These are phyloP conservation scores for Cordyceps cateniannulata DNA, from an alignment of 2,329 filamentous ascomycete genomes.

Conservation along the genomic window DNA sequence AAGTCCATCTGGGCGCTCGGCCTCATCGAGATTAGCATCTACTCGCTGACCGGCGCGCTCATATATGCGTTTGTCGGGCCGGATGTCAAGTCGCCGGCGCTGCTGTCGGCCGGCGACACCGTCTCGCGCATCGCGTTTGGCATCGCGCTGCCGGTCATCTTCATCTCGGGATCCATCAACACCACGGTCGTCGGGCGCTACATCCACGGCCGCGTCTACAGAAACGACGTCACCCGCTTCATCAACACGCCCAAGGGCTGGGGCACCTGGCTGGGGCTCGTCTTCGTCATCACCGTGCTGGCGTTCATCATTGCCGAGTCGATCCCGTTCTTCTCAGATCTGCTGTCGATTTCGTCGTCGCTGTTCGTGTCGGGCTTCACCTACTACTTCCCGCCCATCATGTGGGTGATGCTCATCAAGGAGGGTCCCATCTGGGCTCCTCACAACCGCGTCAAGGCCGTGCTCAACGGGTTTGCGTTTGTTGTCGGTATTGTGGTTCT, in stretches of 20 bases:
- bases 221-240: constrained; percentile 36
- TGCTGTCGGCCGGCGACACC: constrained; percentile 54
- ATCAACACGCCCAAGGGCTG: constrained; percentile 44
- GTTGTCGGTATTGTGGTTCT: constrained; percentile 27
- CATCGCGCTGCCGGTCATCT: constrained; percentile 64
- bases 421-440: constrained; percentile 25
- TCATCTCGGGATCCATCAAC: constrained; percentile 69
- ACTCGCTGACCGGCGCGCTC: constrained; percentile 59
- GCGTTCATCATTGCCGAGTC: constrained; percentile 67
- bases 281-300: constrained; percentile 51
- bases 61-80: constrained; percentile 64
- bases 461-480: constrained; percentile 22
- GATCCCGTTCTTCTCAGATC: constrained; percentile 65
- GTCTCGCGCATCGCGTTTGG: constrained; percentile 64
- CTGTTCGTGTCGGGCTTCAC: constrained; percentile 43
- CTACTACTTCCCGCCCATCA: constrained; percentile 36
- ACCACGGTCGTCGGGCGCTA: constrained; percentile 40
- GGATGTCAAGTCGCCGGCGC: constrained; percentile 58
- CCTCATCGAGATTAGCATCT: constrained; percentile 55
- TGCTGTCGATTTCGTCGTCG: constrained; percentile 50
- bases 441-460: constrained; percentile 22
- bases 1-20: constrained; percentile 58
- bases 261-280: constrained; percentile 53
- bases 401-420: constrained; percentile 35
- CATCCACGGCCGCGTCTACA: constrained; percentile 39